phyloP scores from a whole-genome alignment of 139 green algal species.

The Picochlorum costavermella region DNA sequence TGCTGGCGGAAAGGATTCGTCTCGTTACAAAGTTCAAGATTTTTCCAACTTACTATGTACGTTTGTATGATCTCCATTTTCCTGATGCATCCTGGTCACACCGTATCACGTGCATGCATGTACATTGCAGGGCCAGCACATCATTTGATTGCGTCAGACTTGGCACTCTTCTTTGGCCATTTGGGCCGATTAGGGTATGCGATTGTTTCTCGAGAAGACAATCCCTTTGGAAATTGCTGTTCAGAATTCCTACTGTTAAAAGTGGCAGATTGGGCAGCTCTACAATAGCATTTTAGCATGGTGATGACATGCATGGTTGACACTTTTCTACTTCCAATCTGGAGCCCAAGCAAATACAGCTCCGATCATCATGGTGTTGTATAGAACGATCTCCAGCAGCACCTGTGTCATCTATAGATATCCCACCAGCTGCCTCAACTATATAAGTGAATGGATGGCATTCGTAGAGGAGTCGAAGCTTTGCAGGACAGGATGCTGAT shows the following conservation, averaged over 20 bases:
- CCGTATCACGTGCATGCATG: too few species aligned
- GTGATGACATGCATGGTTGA: background rate
- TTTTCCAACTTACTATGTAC: slow-evolving; percentile 1
- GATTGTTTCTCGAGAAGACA: slow-evolving; percentile 17
- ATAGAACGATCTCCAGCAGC: slow-evolving; percentile 11
- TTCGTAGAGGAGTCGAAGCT: slow-evolving; percentile 81
- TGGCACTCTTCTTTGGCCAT: slow-evolving; percentile 19
- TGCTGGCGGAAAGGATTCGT: background rate
- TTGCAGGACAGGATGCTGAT: slow-evolving; percentile 47
- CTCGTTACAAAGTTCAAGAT: background rate
- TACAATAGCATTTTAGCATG: background rate
- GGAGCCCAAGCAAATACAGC: slow-evolving; percentile 47
- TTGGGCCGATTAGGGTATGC: slow-evolving; percentile 15
- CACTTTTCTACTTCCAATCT: slow-evolving; percentile 40
- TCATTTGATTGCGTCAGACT: slow-evolving; percentile 12
- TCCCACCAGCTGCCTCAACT: slow-evolving; percentile 65
- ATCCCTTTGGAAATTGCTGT: slow-evolving; percentile 10
- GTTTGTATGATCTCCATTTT: too few species aligned
- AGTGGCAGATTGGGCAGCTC: background rate
- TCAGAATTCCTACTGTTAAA: slow-evolving; percentile 11
- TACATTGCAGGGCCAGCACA: slow-evolving; percentile 13
- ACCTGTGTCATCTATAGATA: slow-evolving; percentile 32
- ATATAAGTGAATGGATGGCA: slow-evolving; percentile 62
- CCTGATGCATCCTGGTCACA: too few species aligned
- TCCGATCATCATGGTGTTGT: slow-evolving; percentile 14